Conservation (phyloP, 805 yeast species). For the Starmerella khaoyaiensis region DNA sequence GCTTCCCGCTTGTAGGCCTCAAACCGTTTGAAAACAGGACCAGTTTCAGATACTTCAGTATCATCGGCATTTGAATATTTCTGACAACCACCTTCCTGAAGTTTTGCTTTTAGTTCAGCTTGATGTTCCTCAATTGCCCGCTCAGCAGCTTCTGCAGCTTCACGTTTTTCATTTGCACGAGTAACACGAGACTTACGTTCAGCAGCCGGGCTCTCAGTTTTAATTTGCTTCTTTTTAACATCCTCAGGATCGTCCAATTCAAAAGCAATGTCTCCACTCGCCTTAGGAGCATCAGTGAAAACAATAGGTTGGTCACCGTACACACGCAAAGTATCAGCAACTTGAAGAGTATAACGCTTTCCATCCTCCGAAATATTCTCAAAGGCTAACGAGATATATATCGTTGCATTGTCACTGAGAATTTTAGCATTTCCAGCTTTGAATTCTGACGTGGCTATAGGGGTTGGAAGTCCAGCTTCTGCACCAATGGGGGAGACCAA, state of each 20-base stretch:
- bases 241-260: slow-evolving; percentile 48
- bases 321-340: slow-evolving; percentile 72
- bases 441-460: slow-evolving; percentile 64
- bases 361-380: slow-evolving; percentile 1
- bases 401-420: slow-evolving; percentile 58
- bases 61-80: slow-evolving; percentile 19
- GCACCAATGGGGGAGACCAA: slow-evolving; percentile 65
- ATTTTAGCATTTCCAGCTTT: slow-evolving; percentile 58
- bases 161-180: slow-evolving; percentile 18
- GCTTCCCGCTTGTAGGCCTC: slow-evolving; percentile 90
- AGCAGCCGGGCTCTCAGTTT: slow-evolving; percentile 3
- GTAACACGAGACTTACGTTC: slow-evolving; percentile 13
- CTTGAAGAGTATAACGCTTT: slow-evolving; percentile 47
- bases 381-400: slow-evolving; percentile 36
- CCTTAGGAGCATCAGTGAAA: slow-evolving; percentile 62
- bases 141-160: slow-evolving; percentile 57
- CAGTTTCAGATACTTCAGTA: slow-evolving; percentile 13
- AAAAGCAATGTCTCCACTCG: slow-evolving; percentile 64
- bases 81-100: slow-evolving; percentile 76
- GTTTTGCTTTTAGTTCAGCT: slow-evolving; percentile 63
- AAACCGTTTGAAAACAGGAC: slow-evolving; percentile 72
- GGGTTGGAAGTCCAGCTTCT: slow-evolving; percentile 76
- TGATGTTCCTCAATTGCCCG: slow-evolving; percentile 74
- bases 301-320: slow-evolving; percentile 42
- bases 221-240: slow-evolving; percentile 18